Base-by-base conservation (phyloP, 495 filamentous ascomycete species). In the Xylaria nigripes region DNA sequence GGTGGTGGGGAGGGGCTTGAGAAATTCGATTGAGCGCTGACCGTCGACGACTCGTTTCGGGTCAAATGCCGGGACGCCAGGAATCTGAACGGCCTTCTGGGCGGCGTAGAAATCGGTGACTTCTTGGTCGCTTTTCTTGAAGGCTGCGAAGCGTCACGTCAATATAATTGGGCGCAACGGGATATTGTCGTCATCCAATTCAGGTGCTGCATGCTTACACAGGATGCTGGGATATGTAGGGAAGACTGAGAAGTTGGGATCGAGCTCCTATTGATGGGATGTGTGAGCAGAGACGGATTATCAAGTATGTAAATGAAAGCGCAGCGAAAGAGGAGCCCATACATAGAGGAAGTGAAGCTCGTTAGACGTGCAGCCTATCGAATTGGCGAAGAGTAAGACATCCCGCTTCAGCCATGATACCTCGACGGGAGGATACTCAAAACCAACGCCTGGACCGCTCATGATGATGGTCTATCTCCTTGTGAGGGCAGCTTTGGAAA, bases 271-370 rank as follows among this genome's bases (percentile, higher is more conserved):
- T 38, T 38, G 38, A 3, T 32, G 55, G 16, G 12, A 34, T 34
- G 32, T 49, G 55, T 66, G 58, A 65, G 54, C 34, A 19, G 41
- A 25, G 23, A 8, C 2, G 6, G 27, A 9, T 2, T 23, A n/a
- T n/a, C n/a, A n/a, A n/a, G n/a, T n/a, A n/a, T n/a, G n/a, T n/a
- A n/a, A n/a, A n/a, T n/a, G n/a, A 9, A 36, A 13, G 24, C 51
- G 40, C 24, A 60, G n/a, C n/a, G n/a, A n/a, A n/a, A n/a, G n/a
- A n/a, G n/a, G n/a, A n/a, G n/a, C n/a, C n/a, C 79, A 32, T 74
- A 90, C 89, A 56, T 89, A 95, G 69, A 94, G 82, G 66, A 94
- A 95, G 60, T 94, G 89, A 59, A 95, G 78, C 74, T 95, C 90
- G 52, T 95, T 82, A n/a, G 77, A 76, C 46, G 82, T 90, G 66